These are phyloP conservation scores for Brassica incana DNA, from an alignment of 345 rosid species.

Conservation along the genomic window DNA sequence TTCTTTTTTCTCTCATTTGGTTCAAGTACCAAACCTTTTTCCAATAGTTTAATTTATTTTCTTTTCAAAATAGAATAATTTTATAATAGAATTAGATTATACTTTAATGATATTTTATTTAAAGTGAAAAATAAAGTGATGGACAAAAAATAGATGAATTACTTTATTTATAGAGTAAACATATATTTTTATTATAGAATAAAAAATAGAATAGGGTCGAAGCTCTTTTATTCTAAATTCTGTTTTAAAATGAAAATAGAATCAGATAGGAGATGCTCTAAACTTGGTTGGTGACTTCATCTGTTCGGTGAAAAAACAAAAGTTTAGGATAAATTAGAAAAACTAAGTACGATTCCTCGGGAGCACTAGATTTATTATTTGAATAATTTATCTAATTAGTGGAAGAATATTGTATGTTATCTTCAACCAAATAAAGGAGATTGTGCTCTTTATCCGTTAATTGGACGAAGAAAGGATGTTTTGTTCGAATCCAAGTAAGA, in stretches of 20 bases:
- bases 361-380: not conserved
- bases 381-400: not conserved
- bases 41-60: too few relatives aligned
- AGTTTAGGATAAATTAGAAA: not conserved
- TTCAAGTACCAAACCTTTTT: not conserved
- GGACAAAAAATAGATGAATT: too few relatives aligned
- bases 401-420: slow-evolving; percentile 9
- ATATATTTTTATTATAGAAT: too few relatives aligned
- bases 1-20: slow-evolving; percentile 15
- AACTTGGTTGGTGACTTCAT: not conserved
- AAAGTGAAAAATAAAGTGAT: too few relatives aligned
- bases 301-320: not conserved
- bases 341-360: not conserved
- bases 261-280: not conserved
- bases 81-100: too few relatives aligned
- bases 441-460: not conserved
- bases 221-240: too few relatives aligned
- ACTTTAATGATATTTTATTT: too few relatives aligned
- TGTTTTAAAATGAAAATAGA: too few relatives aligned
- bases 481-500: not conserved
- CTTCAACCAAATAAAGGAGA: slow-evolving; percentile 2
- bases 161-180: too few relatives aligned
- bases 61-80: too few relatives aligned
- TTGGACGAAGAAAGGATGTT: slow-evolving; percentile 7
- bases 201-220: too few relatives aligned